Evolutionary conservation across 228 moss, liverwort and hornwort genomes (phyloP).

Genomic region (Sphagnum magellanicum): DNA sequence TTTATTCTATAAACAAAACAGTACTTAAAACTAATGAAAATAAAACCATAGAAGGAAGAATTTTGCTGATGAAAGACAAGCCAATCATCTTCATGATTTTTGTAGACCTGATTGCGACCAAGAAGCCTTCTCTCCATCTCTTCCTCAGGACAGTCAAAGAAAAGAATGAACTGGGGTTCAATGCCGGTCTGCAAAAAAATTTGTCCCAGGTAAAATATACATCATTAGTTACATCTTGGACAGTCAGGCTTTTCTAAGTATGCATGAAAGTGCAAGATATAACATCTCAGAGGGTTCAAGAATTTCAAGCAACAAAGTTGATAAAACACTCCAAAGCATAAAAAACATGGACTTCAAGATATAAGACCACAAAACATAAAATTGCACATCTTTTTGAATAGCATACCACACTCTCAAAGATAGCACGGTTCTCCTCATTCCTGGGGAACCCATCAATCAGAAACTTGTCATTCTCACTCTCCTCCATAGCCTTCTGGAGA

Average conservation of each 20-base stretch:
- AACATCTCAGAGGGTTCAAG: too few species aligned
- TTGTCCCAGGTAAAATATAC: too few species aligned
- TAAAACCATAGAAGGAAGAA: not conserved
- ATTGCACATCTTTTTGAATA: not conserved
- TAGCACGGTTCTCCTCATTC: conserved; percentile 89
- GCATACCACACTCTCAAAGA: conserved; percentile 85
- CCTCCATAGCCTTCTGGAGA: conserved; percentile 80
- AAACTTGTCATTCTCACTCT: conserved; percentile 70
- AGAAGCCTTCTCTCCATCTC: conserved; percentile 88
- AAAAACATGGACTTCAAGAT: too few species aligned
- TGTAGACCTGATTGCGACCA: conserved; percentile 79
- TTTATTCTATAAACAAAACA: not conserved
- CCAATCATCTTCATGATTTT: not conserved
- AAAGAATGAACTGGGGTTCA: conserved; percentile 76
- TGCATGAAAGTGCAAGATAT: too few species aligned
- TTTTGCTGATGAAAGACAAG: not conserved
- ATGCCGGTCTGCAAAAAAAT: conserved; percentile 63
- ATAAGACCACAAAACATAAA: too few species aligned
- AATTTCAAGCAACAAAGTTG: too few species aligned
- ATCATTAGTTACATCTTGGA: too few species aligned
- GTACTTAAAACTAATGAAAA: not conserved
- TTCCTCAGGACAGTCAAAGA: conserved; percentile 81
- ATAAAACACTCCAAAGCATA: too few species aligned
- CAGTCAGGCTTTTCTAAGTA: too few species aligned
- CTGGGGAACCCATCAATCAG: conserved; percentile 99